phyloP scores from a whole-genome alignment of 2,329 filamentous ascomycete species.

The Sarocladiaceae sp. region DNA sequence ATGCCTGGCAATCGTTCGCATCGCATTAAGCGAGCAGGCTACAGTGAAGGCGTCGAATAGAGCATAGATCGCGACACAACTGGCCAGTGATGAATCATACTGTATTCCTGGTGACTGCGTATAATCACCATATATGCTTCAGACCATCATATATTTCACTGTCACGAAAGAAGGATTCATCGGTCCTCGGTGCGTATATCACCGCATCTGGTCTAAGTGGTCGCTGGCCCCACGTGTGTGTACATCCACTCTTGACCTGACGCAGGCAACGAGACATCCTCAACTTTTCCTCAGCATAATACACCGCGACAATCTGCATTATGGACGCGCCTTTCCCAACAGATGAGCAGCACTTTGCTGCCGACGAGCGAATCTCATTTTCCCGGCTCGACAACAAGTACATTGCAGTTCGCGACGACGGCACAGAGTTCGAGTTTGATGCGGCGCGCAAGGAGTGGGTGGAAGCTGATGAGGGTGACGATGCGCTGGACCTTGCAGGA shows the following conservation, averaged over 20 bases:
- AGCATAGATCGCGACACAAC: too few species aligned
- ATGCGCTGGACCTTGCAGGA: neutral
- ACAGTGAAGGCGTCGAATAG: too few species aligned
- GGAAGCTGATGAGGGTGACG: slow-evolving; percentile 46
- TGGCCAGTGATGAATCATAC: too few species aligned
- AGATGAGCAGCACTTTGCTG: slow-evolving; percentile 65
- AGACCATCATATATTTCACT: too few species aligned
- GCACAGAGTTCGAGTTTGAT: slow-evolving; percentile 82
- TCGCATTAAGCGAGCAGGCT: too few species aligned
- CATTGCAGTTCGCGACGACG: slow-evolving; percentile 79
- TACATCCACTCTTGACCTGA: neutral
- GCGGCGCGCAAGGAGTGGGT: slow-evolving; percentile 69
- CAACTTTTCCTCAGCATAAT: neutral
- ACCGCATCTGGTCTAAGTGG: neutral
- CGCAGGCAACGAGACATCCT: neutral
- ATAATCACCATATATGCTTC: too few species aligned
- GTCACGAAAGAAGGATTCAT: too few species aligned
- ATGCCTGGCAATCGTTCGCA: neutral
- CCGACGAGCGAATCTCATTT: slow-evolving; percentile 79
- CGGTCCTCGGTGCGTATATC: too few species aligned
- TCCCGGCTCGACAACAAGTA: slow-evolving; percentile 79
- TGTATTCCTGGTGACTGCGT: too few species aligned
- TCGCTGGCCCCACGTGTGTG: slow-evolving; percentile 3
- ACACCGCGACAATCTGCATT: slow-evolving; percentile 1
- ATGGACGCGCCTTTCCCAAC: slow-evolving; percentile 47